Evolutionary conservation across 2,329 filamentous ascomycete species (phyloP).

Genomic region (Seiridium cupressi): DNA sequence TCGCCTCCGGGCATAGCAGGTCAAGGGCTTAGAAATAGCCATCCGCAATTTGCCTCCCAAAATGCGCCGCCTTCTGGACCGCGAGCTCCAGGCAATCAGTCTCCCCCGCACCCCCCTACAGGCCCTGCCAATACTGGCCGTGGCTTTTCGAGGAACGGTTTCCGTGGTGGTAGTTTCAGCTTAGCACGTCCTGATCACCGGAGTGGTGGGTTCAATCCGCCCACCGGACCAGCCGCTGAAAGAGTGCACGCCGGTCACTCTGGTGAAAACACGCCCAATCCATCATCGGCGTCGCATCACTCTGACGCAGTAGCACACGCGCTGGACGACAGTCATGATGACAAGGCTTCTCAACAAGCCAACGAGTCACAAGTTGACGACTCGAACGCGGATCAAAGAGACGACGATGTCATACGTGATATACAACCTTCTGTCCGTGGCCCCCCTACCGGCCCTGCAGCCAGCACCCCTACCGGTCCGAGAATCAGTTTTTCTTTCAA

Average conservation of each 20-base stretch:
- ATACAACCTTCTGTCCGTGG: slow-evolving; percentile 56
- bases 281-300: slow-evolving; percentile 20
- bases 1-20: slow-evolving; percentile 56
- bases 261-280: slow-evolving; percentile 30
- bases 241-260: slow-evolving; percentile 23
- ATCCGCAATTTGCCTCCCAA: slow-evolving; percentile 39
- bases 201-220: slow-evolving; percentile 39
- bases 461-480: slow-evolving; percentile 40
- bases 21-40: slow-evolving; percentile 49
- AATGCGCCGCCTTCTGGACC: slow-evolving; percentile 50
- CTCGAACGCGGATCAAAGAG: slow-evolving; percentile 46
- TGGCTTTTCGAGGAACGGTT: slow-evolving; percentile 49
- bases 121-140: slow-evolving; percentile 54
- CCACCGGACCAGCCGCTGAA: slow-evolving; percentile 12
- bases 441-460: slow-evolving; percentile 50
- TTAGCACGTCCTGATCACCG: slow-evolving; percentile 51
- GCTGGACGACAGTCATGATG: slow-evolving; percentile 49
- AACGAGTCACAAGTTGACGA: slow-evolving; percentile 68
- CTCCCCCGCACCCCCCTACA: slow-evolving; percentile 55
- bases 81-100: slow-evolving; percentile 52
- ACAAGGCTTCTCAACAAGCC: slow-evolving; percentile 52
- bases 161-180: slow-evolving; percentile 57
- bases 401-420: slow-evolving; percentile 35
- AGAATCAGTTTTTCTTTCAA: slow-evolving; percentile 97
- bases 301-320: slow-evolving; percentile 20